phyloP scores from a whole-genome alignment of 495 filamentous ascomycete genomes.

The Penicillium macrosclerotiorum region DNA sequence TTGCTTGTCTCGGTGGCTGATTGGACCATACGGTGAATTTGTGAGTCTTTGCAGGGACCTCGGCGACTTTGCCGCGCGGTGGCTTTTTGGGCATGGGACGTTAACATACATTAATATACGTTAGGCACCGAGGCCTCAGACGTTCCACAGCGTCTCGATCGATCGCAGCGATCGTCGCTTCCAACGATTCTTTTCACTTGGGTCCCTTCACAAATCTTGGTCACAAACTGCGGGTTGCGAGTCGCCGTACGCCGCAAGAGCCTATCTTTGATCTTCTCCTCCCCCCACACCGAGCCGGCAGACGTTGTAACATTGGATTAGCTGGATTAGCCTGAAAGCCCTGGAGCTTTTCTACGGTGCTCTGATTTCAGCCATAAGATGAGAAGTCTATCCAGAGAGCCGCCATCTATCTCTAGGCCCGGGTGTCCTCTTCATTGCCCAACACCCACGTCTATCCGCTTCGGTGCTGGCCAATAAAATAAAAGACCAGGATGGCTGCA shows the following conservation, averaged over 20 bases:
- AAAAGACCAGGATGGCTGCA: slow-evolving; percentile 18
- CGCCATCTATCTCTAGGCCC: slow-evolving; percentile 31
- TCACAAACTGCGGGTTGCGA: neutral
- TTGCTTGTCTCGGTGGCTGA: neutral
- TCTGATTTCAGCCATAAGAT: slow-evolving; percentile 34
- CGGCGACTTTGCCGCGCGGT: slow-evolving; percentile 2
- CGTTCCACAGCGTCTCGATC: slow-evolving; percentile 11
- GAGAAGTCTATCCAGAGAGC: slow-evolving; percentile 27
- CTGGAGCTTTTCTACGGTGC: slow-evolving; percentile 1
- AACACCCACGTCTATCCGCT: slow-evolving; percentile 5
- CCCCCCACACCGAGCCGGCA: neutral
- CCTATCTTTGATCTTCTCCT: neutral
- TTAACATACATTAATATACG: no score
- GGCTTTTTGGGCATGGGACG: slow-evolving; percentile 17
- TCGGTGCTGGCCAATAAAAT: slow-evolving; percentile 25
- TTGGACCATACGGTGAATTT: no score
- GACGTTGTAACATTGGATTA: slow-evolving; percentile 1
- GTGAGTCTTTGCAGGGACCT: slow-evolving; percentile 4
- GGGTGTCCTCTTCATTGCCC: slow-evolving; percentile 19
- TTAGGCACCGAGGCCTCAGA: slow-evolving; percentile 11
- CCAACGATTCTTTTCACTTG: neutral
- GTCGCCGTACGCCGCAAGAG: neutral
- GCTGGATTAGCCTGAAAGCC: no score
- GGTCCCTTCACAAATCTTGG: neutral
- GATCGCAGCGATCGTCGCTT: slow-evolving; percentile 3